Percentiles rank a stretch among this genome's conserved stretches.
Evolutionary conservation across 441 rosid species (phyloP).

Genomic region (Croton laevigatus): DNA sequence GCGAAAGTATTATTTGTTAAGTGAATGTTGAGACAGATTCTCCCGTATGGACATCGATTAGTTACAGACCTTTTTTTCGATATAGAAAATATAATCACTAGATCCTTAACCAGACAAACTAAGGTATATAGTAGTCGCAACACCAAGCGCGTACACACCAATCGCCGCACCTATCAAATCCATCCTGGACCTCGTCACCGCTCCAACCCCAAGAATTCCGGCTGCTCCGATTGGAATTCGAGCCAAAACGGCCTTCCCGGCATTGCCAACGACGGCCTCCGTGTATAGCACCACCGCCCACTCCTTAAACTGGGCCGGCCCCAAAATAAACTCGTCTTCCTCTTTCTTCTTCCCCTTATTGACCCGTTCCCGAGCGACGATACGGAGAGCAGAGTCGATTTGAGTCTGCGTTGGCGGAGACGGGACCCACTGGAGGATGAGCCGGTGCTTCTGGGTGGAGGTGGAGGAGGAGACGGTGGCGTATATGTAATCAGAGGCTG

Average conservation of each 20-base stretch:
- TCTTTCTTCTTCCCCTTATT: not conserved
- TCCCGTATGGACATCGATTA: too few relatives aligned
- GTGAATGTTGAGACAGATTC: too few relatives aligned
- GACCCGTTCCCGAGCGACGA: constrained; percentile 14
- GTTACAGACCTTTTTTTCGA: too few relatives aligned
- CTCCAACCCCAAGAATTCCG: constrained; percentile 73
- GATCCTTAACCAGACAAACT: constrained; percentile 48
- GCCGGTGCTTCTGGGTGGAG: constrained; percentile 33
- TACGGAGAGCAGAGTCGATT: constrained; percentile 66
- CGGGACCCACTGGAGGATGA: constrained; percentile 59
- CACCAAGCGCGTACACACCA: constrained; percentile 75
- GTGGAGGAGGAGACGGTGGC: constrained; percentile 38
- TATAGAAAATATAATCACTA: too few relatives aligned
- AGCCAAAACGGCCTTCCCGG: constrained; percentile 52
- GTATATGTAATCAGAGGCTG: constrained; percentile 68
- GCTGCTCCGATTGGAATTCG: constrained; percentile 67
- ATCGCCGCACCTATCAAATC: constrained; percentile 60
- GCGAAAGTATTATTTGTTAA: too few relatives aligned
- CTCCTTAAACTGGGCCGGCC: constrained; percentile 44
- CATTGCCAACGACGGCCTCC: constrained; percentile 54
- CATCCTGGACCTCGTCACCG: constrained; percentile 46
- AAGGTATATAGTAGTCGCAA: constrained; percentile 61
- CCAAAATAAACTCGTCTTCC: constrained; percentile 36
- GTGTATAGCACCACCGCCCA: constrained; percentile 69
- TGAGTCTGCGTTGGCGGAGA: constrained; percentile 63